Evolutionary conservation across 768 basidiomycete species (phyloP).

Genomic region (Pleurotus salmoneostramineus): DNA sequence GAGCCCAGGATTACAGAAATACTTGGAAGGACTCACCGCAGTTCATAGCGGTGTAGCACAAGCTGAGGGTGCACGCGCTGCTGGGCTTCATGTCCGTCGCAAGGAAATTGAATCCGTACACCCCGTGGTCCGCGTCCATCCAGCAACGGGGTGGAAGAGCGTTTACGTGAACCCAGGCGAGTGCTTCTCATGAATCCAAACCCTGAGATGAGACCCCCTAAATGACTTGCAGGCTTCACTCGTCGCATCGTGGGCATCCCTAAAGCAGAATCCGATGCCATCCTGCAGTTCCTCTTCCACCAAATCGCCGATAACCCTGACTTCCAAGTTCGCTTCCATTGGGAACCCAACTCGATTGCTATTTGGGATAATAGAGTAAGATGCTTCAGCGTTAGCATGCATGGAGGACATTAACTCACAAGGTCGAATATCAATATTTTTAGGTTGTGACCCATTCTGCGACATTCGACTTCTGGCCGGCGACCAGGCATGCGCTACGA

Average conservation of each 20-base stretch:
- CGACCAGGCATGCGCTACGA: constrained; percentile 72
- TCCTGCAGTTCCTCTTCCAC: constrained; percentile 67
- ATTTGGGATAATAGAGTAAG: constrained; percentile 83
- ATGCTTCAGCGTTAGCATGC: neutral
- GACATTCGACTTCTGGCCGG: constrained; percentile 81
- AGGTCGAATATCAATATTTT: neutral
- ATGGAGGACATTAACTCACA: neutral
- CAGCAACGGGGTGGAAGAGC: constrained; percentile 81
- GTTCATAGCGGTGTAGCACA: constrained; percentile 78
- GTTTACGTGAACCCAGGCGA: constrained; percentile 76
- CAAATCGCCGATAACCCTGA: constrained; percentile 69
- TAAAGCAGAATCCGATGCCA: constrained; percentile 76
- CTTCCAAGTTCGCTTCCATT: constrained; percentile 73
- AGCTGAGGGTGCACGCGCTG: constrained; percentile 69
- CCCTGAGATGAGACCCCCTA: neutral
- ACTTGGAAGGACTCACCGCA: constrained; percentile 69
- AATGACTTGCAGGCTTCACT: constrained; percentile 56
- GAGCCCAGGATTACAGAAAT: constrained; percentile 70
- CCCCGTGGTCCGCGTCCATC: constrained; percentile 81
- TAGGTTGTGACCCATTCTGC: constrained; percentile 76
- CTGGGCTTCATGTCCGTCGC: constrained; percentile 67
- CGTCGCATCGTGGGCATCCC: constrained; percentile 75
- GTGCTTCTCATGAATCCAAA: constrained; percentile 9
- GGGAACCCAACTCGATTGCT: constrained; percentile 76
- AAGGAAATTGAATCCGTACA: constrained; percentile 68